phyloP scores from a whole-genome alignment of 2,329 filamentous ascomycete species.

The Tolypocladium ophioglossoides region DNA sequence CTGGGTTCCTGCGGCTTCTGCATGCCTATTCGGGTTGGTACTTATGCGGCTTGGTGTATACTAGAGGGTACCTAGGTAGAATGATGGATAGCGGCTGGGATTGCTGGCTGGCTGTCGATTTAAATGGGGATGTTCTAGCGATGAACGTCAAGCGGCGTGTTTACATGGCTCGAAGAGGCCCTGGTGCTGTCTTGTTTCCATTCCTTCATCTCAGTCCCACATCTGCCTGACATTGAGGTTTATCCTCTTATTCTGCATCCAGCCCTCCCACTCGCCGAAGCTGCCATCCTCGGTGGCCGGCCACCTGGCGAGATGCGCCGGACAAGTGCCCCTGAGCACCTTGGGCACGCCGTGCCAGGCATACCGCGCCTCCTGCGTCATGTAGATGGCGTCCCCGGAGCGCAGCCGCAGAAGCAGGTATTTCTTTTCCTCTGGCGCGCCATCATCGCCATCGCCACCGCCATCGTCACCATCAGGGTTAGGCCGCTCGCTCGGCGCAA shows the following conservation, averaged over 20 bases:
- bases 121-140: conserved; percentile 1
- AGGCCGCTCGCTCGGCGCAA: conserved; percentile 45
- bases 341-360: conserved; percentile 96
- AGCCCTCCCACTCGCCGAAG: conserved; percentile 66
- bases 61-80: background rate
- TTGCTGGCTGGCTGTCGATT: background rate
- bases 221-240: conserved; percentile 93
- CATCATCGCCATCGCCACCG: conserved; percentile 8
- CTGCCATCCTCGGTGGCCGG: conserved; percentile 42
- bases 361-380: conserved; percentile 71
- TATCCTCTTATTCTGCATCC: conserved; percentile 80
- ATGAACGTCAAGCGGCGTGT: background rate
- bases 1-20: background rate
- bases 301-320: conserved; percentile 64
- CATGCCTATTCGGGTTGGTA: background rate
- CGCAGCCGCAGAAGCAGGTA: conserved; percentile 56
- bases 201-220: conserved; percentile 35
- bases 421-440: conserved; percentile 23
- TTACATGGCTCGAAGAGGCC: background rate
- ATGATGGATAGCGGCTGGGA: background rate
- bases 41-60: background rate
- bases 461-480: conserved; percentile 7
- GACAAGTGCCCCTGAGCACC: conserved; percentile 70
- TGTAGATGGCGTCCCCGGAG: conserved; percentile 85
- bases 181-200: background rate